phyloP scores from a whole-genome alignment of 163 green algal species.

The Coccomyxa subellipsoidea region DNA sequence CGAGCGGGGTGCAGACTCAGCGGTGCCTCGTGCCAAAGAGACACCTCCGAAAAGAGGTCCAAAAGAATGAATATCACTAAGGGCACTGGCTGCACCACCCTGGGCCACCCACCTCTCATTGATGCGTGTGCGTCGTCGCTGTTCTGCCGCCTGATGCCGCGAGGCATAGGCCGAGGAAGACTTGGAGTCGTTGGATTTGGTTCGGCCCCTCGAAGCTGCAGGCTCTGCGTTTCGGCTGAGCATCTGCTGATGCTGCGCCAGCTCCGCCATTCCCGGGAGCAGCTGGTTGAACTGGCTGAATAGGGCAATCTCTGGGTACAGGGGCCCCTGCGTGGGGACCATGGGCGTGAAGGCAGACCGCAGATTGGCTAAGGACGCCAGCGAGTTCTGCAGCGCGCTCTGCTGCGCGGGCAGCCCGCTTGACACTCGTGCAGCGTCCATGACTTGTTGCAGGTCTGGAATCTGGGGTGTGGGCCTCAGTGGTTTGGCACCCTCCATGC shows the following conservation, averaged over 20 bases:
- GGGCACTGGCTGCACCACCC: not conserved
- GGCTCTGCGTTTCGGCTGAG: slow-evolving; percentile 14
- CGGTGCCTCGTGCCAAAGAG: not conserved
- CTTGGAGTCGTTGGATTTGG: slow-evolving; percentile 6
- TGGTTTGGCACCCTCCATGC: not conserved
- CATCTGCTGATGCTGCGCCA: slow-evolving; percentile 22
- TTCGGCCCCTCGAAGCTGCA: not conserved
- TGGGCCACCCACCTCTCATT: slow-evolving; percentile 62
- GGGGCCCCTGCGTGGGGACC: not conserved
- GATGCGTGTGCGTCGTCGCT: slow-evolving; percentile 66
- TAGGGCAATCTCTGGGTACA: slow-evolving; percentile 22
- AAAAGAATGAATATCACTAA: not conserved
- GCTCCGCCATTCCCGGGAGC: slow-evolving; percentile 14
- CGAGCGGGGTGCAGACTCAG: slow-evolving; percentile 1
- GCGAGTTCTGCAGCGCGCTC: not conserved
- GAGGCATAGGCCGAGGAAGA: slow-evolving; percentile 15
- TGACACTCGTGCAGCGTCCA: not conserved
- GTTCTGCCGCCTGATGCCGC: slow-evolving; percentile 62
- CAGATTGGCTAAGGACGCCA: not conserved
- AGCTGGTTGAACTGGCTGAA: slow-evolving; percentile 29
- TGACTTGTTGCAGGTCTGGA: not conserved
- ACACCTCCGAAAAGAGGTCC: not conserved
- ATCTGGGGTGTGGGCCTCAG: not conserved
- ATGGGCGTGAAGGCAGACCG: not conserved
- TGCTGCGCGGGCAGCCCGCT: not conserved